A percentile compares a stretch with the other conserved stretches of the same genome.
phyloP scores from a whole-genome alignment of 2,329 filamentous ascomycete species.

The Fusarium gaditjirri region DNA sequence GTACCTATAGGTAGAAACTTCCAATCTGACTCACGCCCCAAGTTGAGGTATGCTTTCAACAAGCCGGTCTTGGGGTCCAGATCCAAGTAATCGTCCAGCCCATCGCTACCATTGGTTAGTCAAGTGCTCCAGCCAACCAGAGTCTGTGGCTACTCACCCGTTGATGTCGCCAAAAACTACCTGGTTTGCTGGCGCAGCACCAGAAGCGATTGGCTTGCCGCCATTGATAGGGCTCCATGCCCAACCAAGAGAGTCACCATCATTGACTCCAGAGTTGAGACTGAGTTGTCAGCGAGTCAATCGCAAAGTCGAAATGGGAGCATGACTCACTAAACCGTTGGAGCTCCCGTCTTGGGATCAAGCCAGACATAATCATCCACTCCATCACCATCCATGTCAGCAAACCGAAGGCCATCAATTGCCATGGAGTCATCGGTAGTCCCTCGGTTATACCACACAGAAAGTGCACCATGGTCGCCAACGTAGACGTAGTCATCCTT shows the following conservation, averaged over 20 bases:
- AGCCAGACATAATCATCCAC: conserved; percentile 19
- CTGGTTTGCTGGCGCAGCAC: neutral
- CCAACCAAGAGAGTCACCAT: conserved; percentile 15
- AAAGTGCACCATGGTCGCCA: conserved; percentile 40
- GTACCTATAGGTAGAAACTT: neutral
- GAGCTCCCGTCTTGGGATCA: neutral
- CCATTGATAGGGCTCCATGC: conserved; percentile 6
- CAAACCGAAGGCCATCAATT: conserved; percentile 12
- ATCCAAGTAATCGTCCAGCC: neutral
- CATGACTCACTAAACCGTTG: conserved; percentile 3
- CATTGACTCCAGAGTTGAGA: neutral
- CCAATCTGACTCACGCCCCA: neutral
- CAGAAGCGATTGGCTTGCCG: conserved; percentile 7
- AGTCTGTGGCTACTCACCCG: neutral
- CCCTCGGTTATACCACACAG: conserved; percentile 15
- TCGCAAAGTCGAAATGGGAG: rapidly evolving
- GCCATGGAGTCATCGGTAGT: neutral
- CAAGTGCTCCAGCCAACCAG: neutral
- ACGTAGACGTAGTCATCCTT: conserved; percentile 37
- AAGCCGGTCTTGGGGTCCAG: neutral
- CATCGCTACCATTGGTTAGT: neutral
- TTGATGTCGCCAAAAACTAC: conserved; percentile 9
- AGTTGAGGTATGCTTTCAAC: neutral
- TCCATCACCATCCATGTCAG: conserved; percentile 23
- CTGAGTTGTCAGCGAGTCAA: neutral